Base-by-base conservation (phyloP, 257 asterid species). In the Nicotiana paniculata region DNA sequence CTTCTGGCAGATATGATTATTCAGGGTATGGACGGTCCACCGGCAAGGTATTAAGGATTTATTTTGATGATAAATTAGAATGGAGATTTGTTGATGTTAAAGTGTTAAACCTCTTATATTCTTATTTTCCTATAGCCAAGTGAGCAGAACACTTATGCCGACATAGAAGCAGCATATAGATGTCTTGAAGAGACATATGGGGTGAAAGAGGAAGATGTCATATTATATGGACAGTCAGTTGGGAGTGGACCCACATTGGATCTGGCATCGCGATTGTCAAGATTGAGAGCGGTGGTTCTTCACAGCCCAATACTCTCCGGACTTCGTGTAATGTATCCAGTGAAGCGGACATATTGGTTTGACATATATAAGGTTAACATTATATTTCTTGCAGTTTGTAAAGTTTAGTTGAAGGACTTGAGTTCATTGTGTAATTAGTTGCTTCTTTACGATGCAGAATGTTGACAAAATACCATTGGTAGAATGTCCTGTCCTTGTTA, bases 191-290 rank as follows among this genome's bases (percentile, higher is more conserved):
- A 91, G 80, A 92, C 86, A 81, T 95, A 95, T 83, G 98, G 97
- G 62, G 93, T 85, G 76, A 93, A 90, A 85, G 97, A 95, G 90
- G 97, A 95, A 86, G 97, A 95, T 66, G 72, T 92, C 80, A 93
- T 95, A 81, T 81, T 95, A 87, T 95, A 95, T 6, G 99, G 99
- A n/a, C 99, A 95, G 86, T 95, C 99, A 16, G 99, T 95, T 67
- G 99, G 99, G 81, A 95, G 99, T 79, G 98, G 98, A 59, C 99
- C 99, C 79, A 93, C 99, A 24, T 85, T 91, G 91, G 98, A 95
- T 83, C 84, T 95, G 90, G 97, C 97, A 3, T 92, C 98, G 77
- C 96, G 93, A 83, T 90, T 91, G 79, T 80, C 93, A 66, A 90
- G 89, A 83, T 90, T 95, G 89, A 90, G 98, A 87, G 99, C 97